Evolutionary conservation across 768 basidiomycete genomes (phyloP).

Genomic region (Boletus coccyginus): DNA sequence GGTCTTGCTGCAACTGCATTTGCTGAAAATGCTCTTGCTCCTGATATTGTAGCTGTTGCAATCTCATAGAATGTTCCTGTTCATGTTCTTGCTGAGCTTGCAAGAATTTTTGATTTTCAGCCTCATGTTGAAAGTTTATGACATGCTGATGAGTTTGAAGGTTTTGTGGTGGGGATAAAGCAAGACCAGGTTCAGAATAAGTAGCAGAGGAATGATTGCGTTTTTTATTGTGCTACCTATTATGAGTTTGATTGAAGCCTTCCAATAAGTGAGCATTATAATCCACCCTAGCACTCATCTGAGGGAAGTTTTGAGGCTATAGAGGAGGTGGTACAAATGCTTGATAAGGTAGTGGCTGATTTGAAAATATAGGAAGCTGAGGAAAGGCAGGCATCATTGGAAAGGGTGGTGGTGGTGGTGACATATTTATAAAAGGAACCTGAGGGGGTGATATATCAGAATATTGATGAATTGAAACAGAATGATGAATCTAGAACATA

Average conservation of each 20-base stretch:
- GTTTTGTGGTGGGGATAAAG: too few species aligned
- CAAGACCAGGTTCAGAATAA: too few species aligned
- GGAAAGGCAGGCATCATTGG: too few species aligned
- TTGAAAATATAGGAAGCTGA: background rate
- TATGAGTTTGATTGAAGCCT: background rate
- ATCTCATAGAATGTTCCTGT: too few species aligned
- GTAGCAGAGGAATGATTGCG: background rate
- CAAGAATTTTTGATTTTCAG: background rate
- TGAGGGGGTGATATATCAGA: background rate
- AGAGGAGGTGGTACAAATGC: background rate
- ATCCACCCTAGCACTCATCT: background rate
- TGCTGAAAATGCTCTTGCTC: too few species aligned
- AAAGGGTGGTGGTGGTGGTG: too few species aligned
- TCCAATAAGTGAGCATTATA: background rate
- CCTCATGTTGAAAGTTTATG: background rate
- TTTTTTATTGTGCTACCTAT: background rate
- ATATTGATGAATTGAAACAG: constrained; percentile 4
- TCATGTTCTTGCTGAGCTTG: background rate
- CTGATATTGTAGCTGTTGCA: too few species aligned
- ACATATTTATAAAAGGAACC: background rate
- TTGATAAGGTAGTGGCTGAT: background rate
- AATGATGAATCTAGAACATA: background rate
- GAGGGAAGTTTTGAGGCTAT: background rate
- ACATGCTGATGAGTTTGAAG: background rate
- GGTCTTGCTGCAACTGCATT: too few species aligned